A percentile compares a stretch with the other conserved stretches of the same genome.
Conservation (phyloP, 1,139 yeast genomes). For the Pichia inconspicua region DNA sequence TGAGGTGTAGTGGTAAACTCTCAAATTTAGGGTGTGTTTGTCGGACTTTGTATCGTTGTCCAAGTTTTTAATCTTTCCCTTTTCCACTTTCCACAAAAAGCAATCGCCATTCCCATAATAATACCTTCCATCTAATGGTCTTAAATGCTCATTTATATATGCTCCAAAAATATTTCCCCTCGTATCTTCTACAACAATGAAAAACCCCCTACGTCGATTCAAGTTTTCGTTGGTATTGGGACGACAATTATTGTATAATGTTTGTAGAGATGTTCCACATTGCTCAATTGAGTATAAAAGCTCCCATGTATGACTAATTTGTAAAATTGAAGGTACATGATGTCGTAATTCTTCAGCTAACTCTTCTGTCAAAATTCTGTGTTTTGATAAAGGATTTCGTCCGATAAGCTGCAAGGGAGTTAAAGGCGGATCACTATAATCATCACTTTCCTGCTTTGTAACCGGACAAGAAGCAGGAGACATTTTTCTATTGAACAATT, state of each 20-base stretch:
- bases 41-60: neutral
- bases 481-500: neutral
- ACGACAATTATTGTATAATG: slow-evolving; percentile 43
- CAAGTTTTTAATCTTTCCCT: slow-evolving; percentile 24
- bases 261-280: slow-evolving; percentile 80
- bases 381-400: slow-evolving; percentile 48
- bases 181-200: slow-evolving; percentile 59
- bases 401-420: slow-evolving; percentile 48
- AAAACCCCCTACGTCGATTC: slow-evolving; percentile 53
- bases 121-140: slow-evolving; percentile 60
- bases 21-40: slow-evolving; percentile 32
- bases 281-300: slow-evolving; percentile 78
- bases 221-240: slow-evolving; percentile 22
- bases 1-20: slow-evolving; percentile 86
- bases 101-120: slow-evolving; percentile 95
- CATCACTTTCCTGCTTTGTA: neutral
- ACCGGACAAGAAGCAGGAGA: neutral
- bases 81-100: slow-evolving; percentile 73
- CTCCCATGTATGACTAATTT: slow-evolving; percentile 70
- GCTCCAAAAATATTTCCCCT: slow-evolving; percentile 71
- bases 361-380: slow-evolving; percentile 46
- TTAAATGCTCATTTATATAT: slow-evolving; percentile 66
- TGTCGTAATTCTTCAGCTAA: slow-evolving; percentile 69
- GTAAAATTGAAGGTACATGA: slow-evolving; percentile 70
- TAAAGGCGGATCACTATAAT: slow-evolving; percentile 32